These are phyloP conservation scores for Penicillium sclerotigenum DNA, from an alignment of 2,329 filamentous ascomycete genomes.

Conservation along the genomic window DNA sequence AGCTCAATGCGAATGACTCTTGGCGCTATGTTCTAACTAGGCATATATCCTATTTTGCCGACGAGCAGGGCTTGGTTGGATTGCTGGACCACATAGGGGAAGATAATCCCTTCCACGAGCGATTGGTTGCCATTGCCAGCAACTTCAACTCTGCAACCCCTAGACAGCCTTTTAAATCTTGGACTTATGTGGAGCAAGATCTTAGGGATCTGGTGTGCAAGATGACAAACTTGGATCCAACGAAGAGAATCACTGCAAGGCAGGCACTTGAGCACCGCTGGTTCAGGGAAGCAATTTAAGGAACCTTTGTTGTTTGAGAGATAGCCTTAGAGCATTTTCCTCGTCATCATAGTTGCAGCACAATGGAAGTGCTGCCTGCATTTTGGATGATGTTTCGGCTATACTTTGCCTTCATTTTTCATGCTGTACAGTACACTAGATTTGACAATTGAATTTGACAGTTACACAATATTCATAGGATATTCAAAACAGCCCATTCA, in stretches of 20 bases:
- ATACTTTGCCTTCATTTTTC: too few relatives aligned
- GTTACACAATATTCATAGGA: not conserved
- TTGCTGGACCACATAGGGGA: conserved; percentile 43
- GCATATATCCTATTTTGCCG: conserved; percentile 45
- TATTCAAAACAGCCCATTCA: not conserved
- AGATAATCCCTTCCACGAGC: conserved; percentile 40
- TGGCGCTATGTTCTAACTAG: not conserved
- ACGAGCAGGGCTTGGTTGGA: conserved; percentile 32
- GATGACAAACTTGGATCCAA: conserved; percentile 35
- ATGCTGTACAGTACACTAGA: not conserved
- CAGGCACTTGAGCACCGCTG: conserved; percentile 34
- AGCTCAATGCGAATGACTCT: not conserved
- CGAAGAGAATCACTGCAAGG: conserved; percentile 26
- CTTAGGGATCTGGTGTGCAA: conserved; percentile 28
- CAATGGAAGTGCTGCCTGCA: too few relatives aligned
- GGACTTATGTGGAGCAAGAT: conserved; percentile 39
- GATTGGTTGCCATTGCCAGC: conserved; percentile 37
- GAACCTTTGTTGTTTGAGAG: too few relatives aligned
- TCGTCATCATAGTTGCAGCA: too few relatives aligned
- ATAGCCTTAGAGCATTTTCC: too few relatives aligned
- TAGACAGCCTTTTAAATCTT: conserved; percentile 41
- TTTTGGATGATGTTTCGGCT: too few relatives aligned
- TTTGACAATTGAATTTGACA: not conserved
- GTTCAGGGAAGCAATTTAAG: conserved; percentile 20
- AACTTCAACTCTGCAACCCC: conserved; percentile 42